Evolutionary conservation across 2,329 filamentous ascomycete species (phyloP).

Genomic region (Endoconidiophora laricicola): DNA sequence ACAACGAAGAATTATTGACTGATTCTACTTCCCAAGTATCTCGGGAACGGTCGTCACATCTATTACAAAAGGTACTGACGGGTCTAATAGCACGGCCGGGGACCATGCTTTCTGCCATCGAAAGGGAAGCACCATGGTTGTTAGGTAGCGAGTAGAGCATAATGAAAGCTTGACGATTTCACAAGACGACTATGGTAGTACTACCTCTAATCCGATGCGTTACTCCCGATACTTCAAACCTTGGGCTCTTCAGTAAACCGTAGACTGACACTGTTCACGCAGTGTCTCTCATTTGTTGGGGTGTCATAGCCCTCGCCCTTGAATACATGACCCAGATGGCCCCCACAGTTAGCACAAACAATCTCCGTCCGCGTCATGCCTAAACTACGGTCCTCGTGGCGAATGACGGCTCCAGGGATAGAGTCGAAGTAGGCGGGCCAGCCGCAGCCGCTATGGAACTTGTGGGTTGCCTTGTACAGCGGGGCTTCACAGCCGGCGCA

Average conservation of each 20-base stretch:
- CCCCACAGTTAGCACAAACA: slow-evolving; percentile 84
- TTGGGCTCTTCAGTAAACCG: slow-evolving; percentile 40
- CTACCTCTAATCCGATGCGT: neutral
- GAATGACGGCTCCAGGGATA: slow-evolving; percentile 73
- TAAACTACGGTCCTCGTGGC: slow-evolving; percentile 58
- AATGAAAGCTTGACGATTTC: neutral
- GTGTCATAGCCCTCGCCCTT: slow-evolving; percentile 74
- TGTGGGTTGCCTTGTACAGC: slow-evolving; percentile 83
- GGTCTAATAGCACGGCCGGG: neutral
- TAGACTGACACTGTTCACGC: slow-evolving; percentile 84
- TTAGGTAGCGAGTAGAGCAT: neutral
- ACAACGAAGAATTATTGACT: too few relatives aligned
- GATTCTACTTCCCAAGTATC: too few relatives aligned
- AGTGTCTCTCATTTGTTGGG: slow-evolving; percentile 90
- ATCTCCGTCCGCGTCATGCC: slow-evolving; percentile 88
- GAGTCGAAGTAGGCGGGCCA: slow-evolving; percentile 98
- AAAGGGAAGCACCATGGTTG: slow-evolving; percentile 5
- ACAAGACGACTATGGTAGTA: neutral
- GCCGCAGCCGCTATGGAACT: slow-evolving; percentile 91
- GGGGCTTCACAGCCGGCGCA: slow-evolving; percentile 78
- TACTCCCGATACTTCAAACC: too few relatives aligned
- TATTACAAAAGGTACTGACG: neutral
- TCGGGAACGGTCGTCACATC: neutral
- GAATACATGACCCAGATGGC: slow-evolving; percentile 87
- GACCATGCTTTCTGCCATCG: slow-evolving; percentile 4